Conservation (phyloP, 2,329 filamentous ascomycete species). For the Allantophomopsis lycopodina region DNA sequence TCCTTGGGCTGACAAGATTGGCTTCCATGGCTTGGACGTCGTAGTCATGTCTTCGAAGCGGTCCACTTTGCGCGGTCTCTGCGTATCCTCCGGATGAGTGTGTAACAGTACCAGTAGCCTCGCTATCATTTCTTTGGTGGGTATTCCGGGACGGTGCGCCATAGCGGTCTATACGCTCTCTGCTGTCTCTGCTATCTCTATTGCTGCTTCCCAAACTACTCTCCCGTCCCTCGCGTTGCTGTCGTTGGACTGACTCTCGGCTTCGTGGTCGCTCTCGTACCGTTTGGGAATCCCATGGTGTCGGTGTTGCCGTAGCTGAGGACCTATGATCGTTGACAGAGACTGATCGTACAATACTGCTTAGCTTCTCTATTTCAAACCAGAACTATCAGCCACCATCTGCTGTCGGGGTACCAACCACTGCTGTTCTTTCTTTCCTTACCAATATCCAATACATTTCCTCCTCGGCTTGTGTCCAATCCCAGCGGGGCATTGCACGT, state of each 20-base stretch:
- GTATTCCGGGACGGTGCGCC: slow-evolving; percentile 11
- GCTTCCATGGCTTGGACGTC: slow-evolving; percentile 95
- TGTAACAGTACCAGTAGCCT: slow-evolving; percentile 51
- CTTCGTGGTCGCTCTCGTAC: slow-evolving; percentile 41
- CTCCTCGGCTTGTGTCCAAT: slow-evolving; percentile 79
- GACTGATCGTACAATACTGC: slow-evolving; percentile 77
- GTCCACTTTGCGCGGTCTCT: slow-evolving; percentile 57
- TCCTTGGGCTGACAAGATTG: slow-evolving; percentile 59
- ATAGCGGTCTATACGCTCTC: slow-evolving; percentile 32
- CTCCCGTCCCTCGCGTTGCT: slow-evolving; percentile 16
- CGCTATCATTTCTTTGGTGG: slow-evolving; percentile 70
- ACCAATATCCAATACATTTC: slow-evolving; percentile 87
- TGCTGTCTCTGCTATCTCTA: slow-evolving; percentile 25
- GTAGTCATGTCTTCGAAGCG: slow-evolving; percentile 73
- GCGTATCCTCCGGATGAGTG: slow-evolving; percentile 66
- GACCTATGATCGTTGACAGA: slow-evolving; percentile 44
- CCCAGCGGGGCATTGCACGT: slow-evolving; percentile 86
- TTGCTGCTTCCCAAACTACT: slow-evolving; percentile 17
- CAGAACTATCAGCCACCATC: slow-evolving; percentile 9
- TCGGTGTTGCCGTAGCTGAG: slow-evolving; percentile 41
- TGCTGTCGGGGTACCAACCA: slow-evolving; percentile 15
- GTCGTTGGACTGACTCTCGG: slow-evolving; percentile 21
- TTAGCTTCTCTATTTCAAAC: slow-evolving; percentile 66
- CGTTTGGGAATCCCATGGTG: slow-evolving; percentile 52
- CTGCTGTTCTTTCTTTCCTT: slow-evolving; percentile 14